Base-by-base conservation (phyloP, 2,329 filamentous ascomycete genomes). In the Ascosphaera apis region DNA sequence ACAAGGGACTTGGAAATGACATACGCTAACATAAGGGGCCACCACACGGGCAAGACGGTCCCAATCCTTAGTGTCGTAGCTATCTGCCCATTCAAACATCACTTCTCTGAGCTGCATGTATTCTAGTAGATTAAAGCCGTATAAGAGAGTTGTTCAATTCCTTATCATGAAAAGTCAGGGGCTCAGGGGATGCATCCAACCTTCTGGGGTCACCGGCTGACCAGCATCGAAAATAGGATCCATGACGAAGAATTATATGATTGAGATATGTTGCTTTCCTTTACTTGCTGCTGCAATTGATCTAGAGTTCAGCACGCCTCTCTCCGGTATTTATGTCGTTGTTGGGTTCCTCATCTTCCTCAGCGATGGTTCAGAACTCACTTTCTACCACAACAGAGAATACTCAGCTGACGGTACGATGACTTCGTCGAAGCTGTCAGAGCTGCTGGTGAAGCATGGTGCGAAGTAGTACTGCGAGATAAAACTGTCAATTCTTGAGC, bases 61-160 rank as follows among this genome's bases (percentile, higher is more conserved):
- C 55, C 54, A 58, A 43, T 60, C 54, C 47, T 60, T 60, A 36
- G 47, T 44, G 40, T 60, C 57, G 39, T 58, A 60, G 47, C 55
- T 58, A 39, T 60, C 57, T 2, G 53, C 53, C 57, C 57, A 60
- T 42, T 60, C 56, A 36, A 58, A 60, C 16, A 51, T 44, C 3
- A 53, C 42, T 27, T 51, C 51, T 5, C 49, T 48, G 11, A 55
- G 43, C 17, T 45, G 43, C n/a, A 53, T 40, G 34, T 49, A 53
- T 38, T 56, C 53, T 56, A 31, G 2, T 19, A 12, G 9, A 19
- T 39, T 4, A 11, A 25, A 25, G 11, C 5, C 11, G 21, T 25
- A 25, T 25, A 5, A 25, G 21, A n/a, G 21, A 6, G 5, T 25
- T 11, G 11, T 25, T 5, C 6, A 25, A 6, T 11, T 11, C 11